phyloP scores from a whole-genome alignment of 2,329 filamentous ascomycete genomes.

The Sporothrix phasma region DNA sequence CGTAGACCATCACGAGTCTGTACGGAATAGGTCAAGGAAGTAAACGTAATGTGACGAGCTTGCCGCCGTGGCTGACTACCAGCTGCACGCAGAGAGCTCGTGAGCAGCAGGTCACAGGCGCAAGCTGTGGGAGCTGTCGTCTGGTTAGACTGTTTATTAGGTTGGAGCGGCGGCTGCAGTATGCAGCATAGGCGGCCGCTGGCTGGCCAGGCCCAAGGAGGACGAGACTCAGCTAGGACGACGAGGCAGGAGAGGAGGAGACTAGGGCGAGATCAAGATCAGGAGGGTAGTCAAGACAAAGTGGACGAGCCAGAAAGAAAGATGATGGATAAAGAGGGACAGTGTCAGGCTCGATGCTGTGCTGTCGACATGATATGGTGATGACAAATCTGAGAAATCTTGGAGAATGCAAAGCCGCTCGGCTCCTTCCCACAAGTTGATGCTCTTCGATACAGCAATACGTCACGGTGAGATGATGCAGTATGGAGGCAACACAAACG shows the following conservation, averaged over 20 bases:
- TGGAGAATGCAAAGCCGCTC: too few species aligned
- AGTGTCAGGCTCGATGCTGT: too few species aligned
- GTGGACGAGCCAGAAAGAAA: too few species aligned
- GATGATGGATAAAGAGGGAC: too few species aligned
- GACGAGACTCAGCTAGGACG: not conserved
- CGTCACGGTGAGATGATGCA: too few species aligned
- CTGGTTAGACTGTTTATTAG: not conserved
- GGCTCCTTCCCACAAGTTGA: too few species aligned
- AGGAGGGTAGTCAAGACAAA: not conserved
- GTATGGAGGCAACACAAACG: too few species aligned
- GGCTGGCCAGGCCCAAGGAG: not conserved
- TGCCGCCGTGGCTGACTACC: not conserved
- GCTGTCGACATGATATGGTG: too few species aligned
- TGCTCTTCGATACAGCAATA: too few species aligned
- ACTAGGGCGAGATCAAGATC: not conserved
- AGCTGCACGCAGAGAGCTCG: not conserved
- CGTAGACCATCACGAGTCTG: not conserved
- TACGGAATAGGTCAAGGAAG: not conserved
- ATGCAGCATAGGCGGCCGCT: not conserved
- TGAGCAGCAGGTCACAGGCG: slow-evolving; percentile 1
- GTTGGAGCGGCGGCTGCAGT: slow-evolving; percentile 1
- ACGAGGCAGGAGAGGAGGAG: not conserved
- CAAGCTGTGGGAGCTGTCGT: not conserved
- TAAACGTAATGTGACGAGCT: not conserved
- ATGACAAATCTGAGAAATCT: too few species aligned